Base-by-base conservation (phyloP, 2,329 filamentous ascomycete species). In the Fusarium dimerum region DNA sequence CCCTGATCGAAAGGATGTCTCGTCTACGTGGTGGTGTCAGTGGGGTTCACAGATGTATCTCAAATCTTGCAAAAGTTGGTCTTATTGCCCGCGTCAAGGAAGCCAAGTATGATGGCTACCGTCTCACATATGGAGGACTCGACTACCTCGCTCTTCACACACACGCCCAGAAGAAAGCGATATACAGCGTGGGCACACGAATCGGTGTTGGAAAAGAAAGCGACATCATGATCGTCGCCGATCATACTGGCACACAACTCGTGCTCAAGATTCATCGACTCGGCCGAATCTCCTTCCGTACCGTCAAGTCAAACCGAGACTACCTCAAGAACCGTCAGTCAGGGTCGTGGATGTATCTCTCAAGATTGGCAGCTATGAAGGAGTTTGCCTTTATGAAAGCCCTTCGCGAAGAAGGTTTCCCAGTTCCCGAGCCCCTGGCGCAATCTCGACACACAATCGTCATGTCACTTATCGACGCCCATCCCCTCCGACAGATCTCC, bases 331-430 rank as follows among this genome's bases (percentile, higher is more conserved):
- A 94, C 64, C 83, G 87, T 52, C 81, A 73, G 16, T 87, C 87
- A 15, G 92, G 86, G 6, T 94, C 90, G 40, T 99, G 94, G 94
- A 97, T 97, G 92, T 97, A 99, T 72, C 90, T 99, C 73, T 96
- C 90, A 12, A 83, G 91, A 40, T 80, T 99, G 36, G 92, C 95
- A 8, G 94, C 94, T 12, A 85, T 94, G 78, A 96, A 95, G 69
- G 94, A 99, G 71, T 96, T 84, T 71, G 88, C 92, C 4, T 97
- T 97, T 73, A 96, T 99, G 92, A 86, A 88, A 60, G 91, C 88
- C 1, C 80, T 99, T 7, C 77, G 83, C 43, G 85, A 90, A 38
- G 91, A 94, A 65, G 92, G 90, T 1, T 96, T 97, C 64, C 86
- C 90, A 0, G 92, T 99, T 0, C 94, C 94, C 3, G 85, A 90